A percentile compares a stretch with the other conserved stretches of the same genome.
phyloP scores from a whole-genome alignment of 2,329 filamentous ascomycete species.

The Trematosphaeria pertusa region DNA sequence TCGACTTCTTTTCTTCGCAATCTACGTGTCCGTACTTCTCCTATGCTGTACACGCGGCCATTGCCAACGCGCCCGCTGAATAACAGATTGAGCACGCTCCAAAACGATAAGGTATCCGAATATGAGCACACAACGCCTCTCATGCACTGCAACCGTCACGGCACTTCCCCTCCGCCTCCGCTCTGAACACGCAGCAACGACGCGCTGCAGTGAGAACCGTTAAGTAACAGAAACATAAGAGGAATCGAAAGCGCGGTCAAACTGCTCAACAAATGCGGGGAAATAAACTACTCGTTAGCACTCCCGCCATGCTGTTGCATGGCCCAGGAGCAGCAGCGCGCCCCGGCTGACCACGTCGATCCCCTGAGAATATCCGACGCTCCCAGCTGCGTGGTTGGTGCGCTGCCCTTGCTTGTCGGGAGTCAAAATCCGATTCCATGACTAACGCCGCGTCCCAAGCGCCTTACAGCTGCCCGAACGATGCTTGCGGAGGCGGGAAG shows the following conservation, averaged over 20 bases:
- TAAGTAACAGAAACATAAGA: conserved; percentile 46
- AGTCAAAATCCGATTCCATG: conserved; percentile 39
- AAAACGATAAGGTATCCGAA: conserved; percentile 44
- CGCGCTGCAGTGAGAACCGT: conserved; percentile 23
- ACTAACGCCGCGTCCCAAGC: conserved; percentile 42
- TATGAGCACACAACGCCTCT: conserved; percentile 42
- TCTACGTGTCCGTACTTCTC: conserved; percentile 11
- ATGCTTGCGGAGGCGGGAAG: conserved; percentile 40
- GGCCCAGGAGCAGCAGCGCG: conserved; percentile 14
- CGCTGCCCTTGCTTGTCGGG: conserved; percentile 24
- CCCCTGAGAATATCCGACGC: conserved; percentile 18
- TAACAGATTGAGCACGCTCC: conserved; percentile 16
- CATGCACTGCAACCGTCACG: conserved; percentile 35
- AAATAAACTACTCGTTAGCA: conserved; percentile 40
- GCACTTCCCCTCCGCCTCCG: conserved; percentile 5
- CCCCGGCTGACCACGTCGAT: conserved; percentile 33
- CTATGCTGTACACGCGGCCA: conserved; percentile 5
- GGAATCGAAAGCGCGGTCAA: conserved; percentile 17
- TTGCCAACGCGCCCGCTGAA: conserved; percentile 7
- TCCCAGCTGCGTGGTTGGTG: conserved; percentile 30
- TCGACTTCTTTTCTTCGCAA: conserved; percentile 9
- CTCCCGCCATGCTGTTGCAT: conserved; percentile 27
- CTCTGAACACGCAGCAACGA: conserved; percentile 20
- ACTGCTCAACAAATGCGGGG: conserved; percentile 43
- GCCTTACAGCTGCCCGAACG: conserved; percentile 35